Conservation (phyloP, 2,329 filamentous ascomycete species). For the Nemania sp. region DNA sequence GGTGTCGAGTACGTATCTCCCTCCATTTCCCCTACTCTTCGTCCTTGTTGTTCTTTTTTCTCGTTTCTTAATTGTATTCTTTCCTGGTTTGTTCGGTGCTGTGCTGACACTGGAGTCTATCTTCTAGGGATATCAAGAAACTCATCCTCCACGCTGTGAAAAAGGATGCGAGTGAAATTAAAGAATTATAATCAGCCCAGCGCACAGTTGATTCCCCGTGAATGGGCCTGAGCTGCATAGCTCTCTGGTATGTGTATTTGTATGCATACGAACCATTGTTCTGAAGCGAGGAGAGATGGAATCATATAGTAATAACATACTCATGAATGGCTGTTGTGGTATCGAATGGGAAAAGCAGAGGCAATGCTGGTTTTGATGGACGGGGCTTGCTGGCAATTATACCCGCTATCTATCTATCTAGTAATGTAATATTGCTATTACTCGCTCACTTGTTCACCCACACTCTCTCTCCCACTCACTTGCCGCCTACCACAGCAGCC, state of each 20-base stretch:
- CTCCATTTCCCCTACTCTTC: background rate
- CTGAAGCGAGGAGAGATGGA: too few species aligned
- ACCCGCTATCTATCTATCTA: background rate
- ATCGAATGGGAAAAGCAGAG: too few species aligned
- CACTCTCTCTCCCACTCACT: slow-evolving; percentile 12
- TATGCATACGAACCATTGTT: slow-evolving; percentile 12
- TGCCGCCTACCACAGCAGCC: slow-evolving; percentile 43
- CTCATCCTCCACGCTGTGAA: slow-evolving; percentile 61
- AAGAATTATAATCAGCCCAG: too few species aligned
- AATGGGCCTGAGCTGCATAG: too few species aligned
- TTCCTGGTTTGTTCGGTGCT: background rate
- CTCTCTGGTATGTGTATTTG: too few species aligned
- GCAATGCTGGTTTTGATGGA: too few species aligned
- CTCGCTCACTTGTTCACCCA: background rate
- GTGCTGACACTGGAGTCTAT: background rate
- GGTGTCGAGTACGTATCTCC: slow-evolving; percentile 59
- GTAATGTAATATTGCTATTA: background rate
- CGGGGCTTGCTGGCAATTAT: background rate
- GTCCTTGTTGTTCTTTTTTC: too few species aligned
- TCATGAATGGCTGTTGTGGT: too few species aligned
- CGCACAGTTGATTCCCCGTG: too few species aligned
- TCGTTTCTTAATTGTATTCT: too few species aligned
- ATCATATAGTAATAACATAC: too few species aligned
- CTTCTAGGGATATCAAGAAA: slow-evolving; percentile 65
- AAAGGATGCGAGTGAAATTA: slow-evolving; percentile 7